Base-by-base conservation (phyloP, 768 basidiomycete species). In the Tephrocybe sp. region DNA sequence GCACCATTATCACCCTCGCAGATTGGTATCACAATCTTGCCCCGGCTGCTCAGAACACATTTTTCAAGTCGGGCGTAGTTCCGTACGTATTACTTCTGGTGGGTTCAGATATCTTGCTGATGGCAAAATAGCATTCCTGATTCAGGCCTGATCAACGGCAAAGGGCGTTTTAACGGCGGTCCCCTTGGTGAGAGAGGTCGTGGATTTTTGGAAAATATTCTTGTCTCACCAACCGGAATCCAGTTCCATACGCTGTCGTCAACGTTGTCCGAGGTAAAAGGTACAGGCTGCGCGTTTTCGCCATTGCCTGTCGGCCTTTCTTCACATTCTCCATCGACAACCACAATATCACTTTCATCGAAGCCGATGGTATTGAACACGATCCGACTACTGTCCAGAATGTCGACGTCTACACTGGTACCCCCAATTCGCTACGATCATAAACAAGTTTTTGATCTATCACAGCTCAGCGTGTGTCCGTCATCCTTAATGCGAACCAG, bases 251-350 rank as follows among this genome's bases (percentile, higher is more conserved):
- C 23, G 61, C 80, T 0, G 68, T 79, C 3, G 65, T 81, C 58
- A 69, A 70, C 33, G 76, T 82, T 25, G 49, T 61, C 23, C 48
- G 54, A 0, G 74, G 73, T 7, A 58, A 65, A 47, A 65, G 80
- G n/a, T 83, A 81, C 60, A 70, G 81, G 30, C 74, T 82, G 60
- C 79, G 80, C 12, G 30, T 82, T 15, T 60, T 83, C 54, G 62
- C 66, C 30, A 69, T 71, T 21, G 70, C 79, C n/a, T 82, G 82
- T 58, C 67, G 73, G 11, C 73, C 74, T 0, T 69, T 66, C 59
- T 70, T 69, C 60, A 67, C 59, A 1, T 67, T 74, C 62, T 72
- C 69, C 8, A 51, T 72, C 42, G 68, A 74, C 46, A 60, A 63
- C 37, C 74, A 76, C 56, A 68, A 61, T 18, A 58, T 61, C 18